Conservation (phyloP, 768 basidiomycete species). For the Trametes villosa region DNA sequence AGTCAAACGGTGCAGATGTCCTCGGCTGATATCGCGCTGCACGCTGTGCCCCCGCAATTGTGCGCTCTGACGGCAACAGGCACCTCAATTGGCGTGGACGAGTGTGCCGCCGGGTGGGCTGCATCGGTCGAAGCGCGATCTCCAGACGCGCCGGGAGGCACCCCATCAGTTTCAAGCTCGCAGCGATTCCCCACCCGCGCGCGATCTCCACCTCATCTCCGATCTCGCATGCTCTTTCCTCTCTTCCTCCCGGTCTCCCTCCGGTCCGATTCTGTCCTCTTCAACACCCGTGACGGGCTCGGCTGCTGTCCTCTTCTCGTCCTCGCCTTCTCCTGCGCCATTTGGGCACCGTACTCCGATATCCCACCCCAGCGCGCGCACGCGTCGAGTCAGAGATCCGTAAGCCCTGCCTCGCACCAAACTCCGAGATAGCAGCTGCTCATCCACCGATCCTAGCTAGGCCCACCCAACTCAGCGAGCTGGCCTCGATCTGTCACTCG, state of each 20-base stretch:
- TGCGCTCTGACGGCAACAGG: too few relatives aligned
- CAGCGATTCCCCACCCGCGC: constrained; percentile 8
- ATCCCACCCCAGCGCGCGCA: neutral
- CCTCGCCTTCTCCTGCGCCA: neutral
- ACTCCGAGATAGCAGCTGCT: too few relatives aligned
- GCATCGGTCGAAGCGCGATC: too few relatives aligned
- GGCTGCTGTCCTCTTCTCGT: neutral
- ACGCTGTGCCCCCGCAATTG: too few relatives aligned
- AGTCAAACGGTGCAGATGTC: neutral
- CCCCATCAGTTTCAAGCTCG: constrained; percentile 26
- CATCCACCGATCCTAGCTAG: too few relatives aligned
- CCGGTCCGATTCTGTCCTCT: constrained; percentile 12
- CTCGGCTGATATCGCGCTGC: neutral
- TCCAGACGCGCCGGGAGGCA: constrained; percentile 12
- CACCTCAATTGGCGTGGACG: too few relatives aligned
- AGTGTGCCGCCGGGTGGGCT: too few relatives aligned
- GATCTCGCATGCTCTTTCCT: neutral
- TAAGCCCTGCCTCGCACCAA: too few relatives aligned
- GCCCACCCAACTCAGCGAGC: neutral
- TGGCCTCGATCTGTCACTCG: neutral
- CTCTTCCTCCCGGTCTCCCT: neutral
- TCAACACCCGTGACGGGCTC: neutral
- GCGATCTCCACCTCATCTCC: constrained; percentile 17
- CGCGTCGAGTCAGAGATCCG: too few relatives aligned
- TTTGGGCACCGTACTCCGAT: neutral